Conservation (phyloP, 2,329 filamentous ascomycete genomes). For the Penicillium thymicola region DNA sequence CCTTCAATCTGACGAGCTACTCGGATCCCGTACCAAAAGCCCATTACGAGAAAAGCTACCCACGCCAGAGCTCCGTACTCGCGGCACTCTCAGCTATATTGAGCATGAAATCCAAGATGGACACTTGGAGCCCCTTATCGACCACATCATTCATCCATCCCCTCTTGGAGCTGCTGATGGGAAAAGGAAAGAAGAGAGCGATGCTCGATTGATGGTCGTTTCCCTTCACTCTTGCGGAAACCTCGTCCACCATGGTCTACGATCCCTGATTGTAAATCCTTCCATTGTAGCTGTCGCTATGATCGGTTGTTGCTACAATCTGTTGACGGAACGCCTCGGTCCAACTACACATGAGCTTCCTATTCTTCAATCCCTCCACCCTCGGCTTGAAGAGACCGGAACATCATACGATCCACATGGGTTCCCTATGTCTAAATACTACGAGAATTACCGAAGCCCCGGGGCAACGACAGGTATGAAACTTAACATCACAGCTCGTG, state of each 20-base stretch:
- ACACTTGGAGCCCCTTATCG: slow-evolving; percentile 37
- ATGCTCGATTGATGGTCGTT: slow-evolving; percentile 69
- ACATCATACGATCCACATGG: slow-evolving; percentile 77
- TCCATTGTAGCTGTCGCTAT: slow-evolving; percentile 84
- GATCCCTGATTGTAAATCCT: slow-evolving; percentile 79
- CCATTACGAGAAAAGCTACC: slow-evolving; percentile 7
- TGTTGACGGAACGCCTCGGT: slow-evolving; percentile 83
- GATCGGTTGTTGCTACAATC: slow-evolving; percentile 97
- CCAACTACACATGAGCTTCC: slow-evolving; percentile 86
- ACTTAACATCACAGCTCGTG: slow-evolving; percentile 91
- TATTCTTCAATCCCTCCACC: slow-evolving; percentile 69
- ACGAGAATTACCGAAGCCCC: slow-evolving; percentile 56
- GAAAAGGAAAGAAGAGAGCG: slow-evolving; percentile 6
- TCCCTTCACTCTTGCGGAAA: slow-evolving; percentile 98
- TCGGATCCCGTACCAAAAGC: not conserved
- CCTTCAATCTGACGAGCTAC: slow-evolving; percentile 29
- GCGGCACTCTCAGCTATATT: slow-evolving; percentile 40
- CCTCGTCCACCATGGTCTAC: slow-evolving; percentile 86
- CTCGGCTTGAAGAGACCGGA: slow-evolving; percentile 66
- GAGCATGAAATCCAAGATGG: slow-evolving; percentile 43
- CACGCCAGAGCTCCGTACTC: slow-evolving; percentile 15
- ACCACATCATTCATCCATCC: slow-evolving; percentile 28
- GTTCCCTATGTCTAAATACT: slow-evolving; percentile 83
- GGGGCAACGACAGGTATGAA: slow-evolving; percentile 62
- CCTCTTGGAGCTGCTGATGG: not conserved